phyloP scores from a whole-genome alignment of 495 filamentous ascomycete genomes.

The Beverwykella pulmonaria region DNA sequence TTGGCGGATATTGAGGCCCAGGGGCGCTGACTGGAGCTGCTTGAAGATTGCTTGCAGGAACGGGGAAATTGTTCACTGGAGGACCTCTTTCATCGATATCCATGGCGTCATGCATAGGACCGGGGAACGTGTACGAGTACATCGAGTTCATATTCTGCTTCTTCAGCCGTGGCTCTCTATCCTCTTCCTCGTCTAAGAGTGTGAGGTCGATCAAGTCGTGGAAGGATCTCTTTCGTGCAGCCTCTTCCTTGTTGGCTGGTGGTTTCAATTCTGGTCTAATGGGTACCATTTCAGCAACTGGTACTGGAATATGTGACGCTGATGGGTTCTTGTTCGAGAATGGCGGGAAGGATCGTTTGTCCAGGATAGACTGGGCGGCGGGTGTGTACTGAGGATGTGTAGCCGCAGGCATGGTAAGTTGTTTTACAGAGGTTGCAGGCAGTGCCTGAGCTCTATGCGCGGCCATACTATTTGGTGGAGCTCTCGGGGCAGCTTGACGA shows the following conservation, averaged over 20 bases:
- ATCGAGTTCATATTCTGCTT: slow-evolving; percentile 22
- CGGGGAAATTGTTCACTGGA: slow-evolving; percentile 16
- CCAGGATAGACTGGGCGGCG: neutral
- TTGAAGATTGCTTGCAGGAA: neutral
- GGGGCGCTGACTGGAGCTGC: neutral
- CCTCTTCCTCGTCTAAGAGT: slow-evolving; percentile 50
- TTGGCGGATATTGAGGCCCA: slow-evolving; percentile 29
- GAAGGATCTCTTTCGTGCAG: slow-evolving; percentile 53
- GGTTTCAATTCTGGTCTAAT: slow-evolving; percentile 18
- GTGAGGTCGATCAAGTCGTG: slow-evolving; percentile 56
- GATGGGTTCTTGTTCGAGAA: slow-evolving; percentile 6
- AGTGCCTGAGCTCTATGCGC: too few relatives aligned
- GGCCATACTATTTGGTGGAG: neutral
- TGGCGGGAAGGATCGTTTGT: neutral
- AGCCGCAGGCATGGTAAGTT: neutral
- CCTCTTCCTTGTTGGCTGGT: slow-evolving; percentile 46
- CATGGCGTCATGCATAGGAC: neutral
- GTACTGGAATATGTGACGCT: slow-evolving; percentile 5
- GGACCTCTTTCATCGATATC: slow-evolving; percentile 2
- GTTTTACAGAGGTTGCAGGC: too few relatives aligned
- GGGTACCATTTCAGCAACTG: slow-evolving; percentile 29
- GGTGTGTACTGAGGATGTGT: slow-evolving; percentile 4
- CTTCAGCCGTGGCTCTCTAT: slow-evolving; percentile 31
- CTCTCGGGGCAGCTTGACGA: slow-evolving; percentile 2
- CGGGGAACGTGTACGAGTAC: slow-evolving; percentile 10